Evolutionary conservation across 2,329 filamentous ascomycete species (phyloP).

Genomic region (Talaromyces sp.): DNA sequence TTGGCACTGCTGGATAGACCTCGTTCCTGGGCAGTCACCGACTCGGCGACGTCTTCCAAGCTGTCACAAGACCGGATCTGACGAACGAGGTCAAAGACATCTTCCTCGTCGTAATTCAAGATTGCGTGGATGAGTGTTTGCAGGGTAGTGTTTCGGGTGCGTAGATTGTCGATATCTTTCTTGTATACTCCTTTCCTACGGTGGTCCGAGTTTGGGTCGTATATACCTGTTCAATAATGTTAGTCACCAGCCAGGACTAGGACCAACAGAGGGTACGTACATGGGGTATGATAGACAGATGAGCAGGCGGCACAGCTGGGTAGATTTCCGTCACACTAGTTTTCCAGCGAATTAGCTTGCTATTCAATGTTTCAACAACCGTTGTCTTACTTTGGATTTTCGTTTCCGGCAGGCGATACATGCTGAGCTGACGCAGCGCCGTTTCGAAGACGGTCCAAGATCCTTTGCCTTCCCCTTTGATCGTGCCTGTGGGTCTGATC

Average conservation of each 20-base stretch:
- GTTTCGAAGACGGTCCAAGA: slow-evolving; percentile 45
- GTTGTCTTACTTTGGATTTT: slow-evolving; percentile 60
- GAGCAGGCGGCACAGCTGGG: slow-evolving; percentile 94
- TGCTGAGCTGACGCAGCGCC: slow-evolving; percentile 77
- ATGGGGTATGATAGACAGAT: slow-evolving; percentile 66
- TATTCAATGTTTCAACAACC: background rate
- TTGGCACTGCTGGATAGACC: slow-evolving; percentile 32
- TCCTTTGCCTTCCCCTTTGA: slow-evolving; percentile 27
- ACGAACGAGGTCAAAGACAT: slow-evolving; percentile 73
- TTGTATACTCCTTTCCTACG: slow-evolving; percentile 95
- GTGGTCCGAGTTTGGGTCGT: slow-evolving; percentile 94
- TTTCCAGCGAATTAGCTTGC: background rate
- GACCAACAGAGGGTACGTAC: slow-evolving; percentile 18
- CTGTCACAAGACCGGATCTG: slow-evolving; percentile 83
- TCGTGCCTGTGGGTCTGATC: slow-evolving; percentile 13
- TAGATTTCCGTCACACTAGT: slow-evolving; percentile 75
- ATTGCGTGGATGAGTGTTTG: slow-evolving; percentile 92
- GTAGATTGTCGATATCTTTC: slow-evolving; percentile 82
- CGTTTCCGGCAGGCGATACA: slow-evolving; percentile 73
- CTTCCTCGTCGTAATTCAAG: slow-evolving; percentile 82
- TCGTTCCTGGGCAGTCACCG: slow-evolving; percentile 51
- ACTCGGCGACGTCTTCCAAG: slow-evolving; percentile 59
- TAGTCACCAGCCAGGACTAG: slow-evolving; percentile 5
- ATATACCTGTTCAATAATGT: slow-evolving; percentile 62
- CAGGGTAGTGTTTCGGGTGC: slow-evolving; percentile 79